These are phyloP conservation scores for Fusarium solani-melongenae DNA, from an alignment of 2,329 filamentous ascomycete genomes.

Conservation along the genomic window DNA sequence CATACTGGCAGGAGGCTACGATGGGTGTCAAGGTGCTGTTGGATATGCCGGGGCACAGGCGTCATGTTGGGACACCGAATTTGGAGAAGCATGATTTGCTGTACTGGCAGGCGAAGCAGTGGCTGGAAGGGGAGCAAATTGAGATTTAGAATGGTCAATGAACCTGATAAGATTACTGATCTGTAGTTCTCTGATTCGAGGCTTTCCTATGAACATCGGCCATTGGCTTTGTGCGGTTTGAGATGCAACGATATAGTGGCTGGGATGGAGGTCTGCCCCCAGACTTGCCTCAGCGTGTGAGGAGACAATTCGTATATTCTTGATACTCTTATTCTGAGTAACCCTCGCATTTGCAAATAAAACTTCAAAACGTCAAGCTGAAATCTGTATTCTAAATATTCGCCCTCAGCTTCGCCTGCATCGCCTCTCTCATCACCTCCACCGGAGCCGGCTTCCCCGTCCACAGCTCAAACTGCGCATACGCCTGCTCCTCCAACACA, in stretches of 20 bases:
- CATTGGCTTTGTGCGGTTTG: no score
- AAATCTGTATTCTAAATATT: conserved; percentile 11
- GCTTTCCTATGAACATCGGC: no score
- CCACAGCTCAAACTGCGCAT: conserved; percentile 23
- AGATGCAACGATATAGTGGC: no score
- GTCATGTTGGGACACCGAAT: conserved; percentile 38
- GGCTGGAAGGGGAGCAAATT: conserved; percentile 55
- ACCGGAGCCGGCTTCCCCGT: conserved; percentile 1
- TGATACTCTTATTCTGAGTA: no score
- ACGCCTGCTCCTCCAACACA: conserved; percentile 21
- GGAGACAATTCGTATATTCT: no score
- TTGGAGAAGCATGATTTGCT: conserved; percentile 57
- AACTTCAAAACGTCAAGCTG: no score
- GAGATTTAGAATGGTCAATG: conserved; percentile 1
- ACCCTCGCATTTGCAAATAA: no score
- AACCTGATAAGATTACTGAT: no score
- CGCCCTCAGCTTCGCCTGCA: conserved; percentile 11
- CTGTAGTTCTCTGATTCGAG: no score
- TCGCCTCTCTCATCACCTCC: conserved; percentile 5
- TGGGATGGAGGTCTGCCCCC: no score
- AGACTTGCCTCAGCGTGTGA: no score
- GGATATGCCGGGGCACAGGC: conserved; percentile 58
- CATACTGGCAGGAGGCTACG: conserved; percentile 57
- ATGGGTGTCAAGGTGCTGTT: conserved; percentile 57
- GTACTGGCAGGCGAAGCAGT: conserved; percentile 56